A percentile compares a stretch with the other conserved stretches of the same genome.
These are phyloP conservation scores for Paramecium pentaurelia DNA, from an alignment of 73 alveolate species.

Conservation along the genomic window DNA sequence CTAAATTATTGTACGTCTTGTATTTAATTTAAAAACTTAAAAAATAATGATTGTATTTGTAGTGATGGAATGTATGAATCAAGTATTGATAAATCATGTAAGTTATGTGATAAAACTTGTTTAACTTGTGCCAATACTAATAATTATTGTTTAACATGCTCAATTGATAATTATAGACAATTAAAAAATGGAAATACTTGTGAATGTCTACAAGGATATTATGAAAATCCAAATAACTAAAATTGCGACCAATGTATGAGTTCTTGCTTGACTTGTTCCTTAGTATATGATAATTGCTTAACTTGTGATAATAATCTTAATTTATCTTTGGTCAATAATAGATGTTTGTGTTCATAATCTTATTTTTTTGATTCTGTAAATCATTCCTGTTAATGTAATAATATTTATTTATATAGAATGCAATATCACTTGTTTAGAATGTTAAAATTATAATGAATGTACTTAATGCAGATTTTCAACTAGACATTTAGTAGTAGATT, in stretches of 20 bases:
- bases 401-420: neutral
- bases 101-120: neutral
- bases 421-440: neutral
- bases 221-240: neutral
- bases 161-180: neutral
- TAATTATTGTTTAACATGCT: neutral
- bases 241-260: neutral
- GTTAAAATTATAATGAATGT: no score
- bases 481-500: no score
- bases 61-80: neutral
- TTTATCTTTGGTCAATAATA: neutral
- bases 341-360: neutral
- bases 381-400: neutral
- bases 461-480: no score
- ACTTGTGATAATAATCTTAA: neutral
- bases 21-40: no score
- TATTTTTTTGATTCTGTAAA: neutral
- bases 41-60: neutral
- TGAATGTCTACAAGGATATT: neutral
- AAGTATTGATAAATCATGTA: neutral
- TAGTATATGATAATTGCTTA: neutral
- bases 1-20: neutral
- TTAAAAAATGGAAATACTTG: neutral
- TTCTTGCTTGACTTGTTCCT: neutral
- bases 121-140: neutral